Conservation (phyloP, 1,284 basidiomycete species). For the Cryptococcus hybrid region DNA sequence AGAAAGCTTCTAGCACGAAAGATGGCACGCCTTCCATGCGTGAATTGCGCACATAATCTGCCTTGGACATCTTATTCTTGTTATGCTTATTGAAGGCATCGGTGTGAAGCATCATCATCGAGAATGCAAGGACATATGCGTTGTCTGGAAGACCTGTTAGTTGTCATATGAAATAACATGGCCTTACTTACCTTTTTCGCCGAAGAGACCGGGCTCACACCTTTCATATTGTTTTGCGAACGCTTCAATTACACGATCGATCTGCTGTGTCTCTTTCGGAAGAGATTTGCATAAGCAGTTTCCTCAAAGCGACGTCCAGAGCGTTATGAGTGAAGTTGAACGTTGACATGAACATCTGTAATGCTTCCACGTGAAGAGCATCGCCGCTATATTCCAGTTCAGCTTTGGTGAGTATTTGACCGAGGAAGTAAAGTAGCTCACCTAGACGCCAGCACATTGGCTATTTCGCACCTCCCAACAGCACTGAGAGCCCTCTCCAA, state of each 20-base stretch:
- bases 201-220: slow-evolving; percentile 82
- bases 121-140: slow-evolving; percentile 95
- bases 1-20: slow-evolving; percentile 89
- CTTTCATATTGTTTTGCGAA: slow-evolving; percentile 82
- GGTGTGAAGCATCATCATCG: slow-evolving; percentile 97
- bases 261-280: slow-evolving; percentile 96
- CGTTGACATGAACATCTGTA: slow-evolving; percentile 68
- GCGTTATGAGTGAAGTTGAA: slow-evolving; percentile 80
- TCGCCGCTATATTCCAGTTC: slow-evolving; percentile 60
- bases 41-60: slow-evolving; percentile 89
- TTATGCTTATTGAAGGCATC: slow-evolving; percentile 98
- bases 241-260: slow-evolving; percentile 94
- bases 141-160: slow-evolving; percentile 61
- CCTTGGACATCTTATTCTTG: slow-evolving; percentile 95
- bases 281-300: slow-evolving; percentile 88
- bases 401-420: not conserved
- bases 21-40: slow-evolving; percentile 77
- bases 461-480: slow-evolving; percentile 73
- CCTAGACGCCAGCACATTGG: slow-evolving; percentile 76
- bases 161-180: not conserved
- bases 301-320: slow-evolving; percentile 87
- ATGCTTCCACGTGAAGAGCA: slow-evolving; percentile 66
- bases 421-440: slow-evolving; percentile 37
- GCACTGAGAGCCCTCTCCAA: slow-evolving; percentile 61
- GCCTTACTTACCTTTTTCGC: slow-evolving; percentile 62